Base-by-base conservation (phyloP, 768 basidiomycete genomes). In the Suillus discolor region DNA sequence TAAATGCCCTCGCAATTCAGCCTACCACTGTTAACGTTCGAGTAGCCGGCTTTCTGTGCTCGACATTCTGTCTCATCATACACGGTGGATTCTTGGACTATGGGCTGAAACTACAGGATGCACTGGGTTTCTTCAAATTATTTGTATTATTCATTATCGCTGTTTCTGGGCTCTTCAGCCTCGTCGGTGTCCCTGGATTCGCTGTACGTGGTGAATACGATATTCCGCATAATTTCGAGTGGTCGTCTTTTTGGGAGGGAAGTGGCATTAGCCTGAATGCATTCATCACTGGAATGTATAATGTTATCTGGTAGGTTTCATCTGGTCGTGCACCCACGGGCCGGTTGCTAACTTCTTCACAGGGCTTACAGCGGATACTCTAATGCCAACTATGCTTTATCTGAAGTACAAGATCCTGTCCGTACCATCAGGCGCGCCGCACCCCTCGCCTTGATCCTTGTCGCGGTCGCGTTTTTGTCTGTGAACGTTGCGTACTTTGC, bases 291-390 rank as follows among this genome's bases (percentile, higher is more conserved):
- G 89, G 87, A 4, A 76, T 92, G 38, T 90, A 89, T 71, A 88
- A 83, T 67, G 88, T 91, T 51, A 88, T 90, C 28, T 92, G 91
- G 90, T 89, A 62, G 11, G 78, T 63, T 25, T 1, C 11, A 16
- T 49, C 34, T 31, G 3, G 15, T 36, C 6, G 6, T 41, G 6
- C n/a, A 61, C 18, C 0, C 2, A 6, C 15, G 63, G 6, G 47
- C 41, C 42, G 8, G 28, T 3, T 20, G 11, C 57, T 62, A 7
- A 69, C 36, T 62, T 15, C 25, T 63, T 18, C 41, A 13, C 49
- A 91, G 90, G 90, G 87, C 89, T 0, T 90, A 87, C 71, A 81
- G 84, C 57, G 91, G 91, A 0, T 93, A 91, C 71, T 84, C 86
- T 3, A 90, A 89, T 65, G 90, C 89, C 11, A 91, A 92, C 71